Base-by-base conservation (phyloP, 345 rosid species). In the Linum lewisii region DNA sequence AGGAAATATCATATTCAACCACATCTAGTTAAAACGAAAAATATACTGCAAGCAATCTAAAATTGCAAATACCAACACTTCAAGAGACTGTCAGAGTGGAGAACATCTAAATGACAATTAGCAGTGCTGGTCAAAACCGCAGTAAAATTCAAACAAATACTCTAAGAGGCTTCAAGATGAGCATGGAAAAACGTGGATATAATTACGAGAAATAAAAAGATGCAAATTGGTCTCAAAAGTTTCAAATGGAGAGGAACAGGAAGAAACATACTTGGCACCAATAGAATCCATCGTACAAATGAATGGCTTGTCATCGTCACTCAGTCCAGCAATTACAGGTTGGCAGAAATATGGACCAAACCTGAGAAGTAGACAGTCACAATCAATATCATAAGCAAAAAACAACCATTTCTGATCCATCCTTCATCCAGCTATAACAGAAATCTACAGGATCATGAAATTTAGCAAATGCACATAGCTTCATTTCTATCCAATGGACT, bases 291-390 rank as follows among this genome's bases (percentile, higher is more conserved):
- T 88, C 13, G 99, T 93, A 74, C 99, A 93, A 61, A 93, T 89
- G 69, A 93, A 93, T 36, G 99, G 99, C 75, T 87, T 87, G 74
- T 87, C 85, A 62, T 89, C 97, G 47, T 82, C 97, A 58, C 95
- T 82, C 78, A 93, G 72, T 51, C 99, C 99, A 54, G 95, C 96
- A 78, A 93, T 87, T 22, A 93, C 97, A 21, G 99, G 97, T 66
- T 93, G 97, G 70, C 94, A 87, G 73, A 93, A 82, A 79, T 89
- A 93, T 29, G 97, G 99, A 64, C 99, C 99, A 70, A 93, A 93
- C 70, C 99, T 87, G 77, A 70, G 57, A 66, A 16, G 34, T 11
- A 52, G 25, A 11, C 24, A 5, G 6, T 52, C 13, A 52, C 56
- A 52, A 19, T 21, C 8, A 20, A 13, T 19, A 15, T 21, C 56